phyloP scores from a whole-genome alignment of 2,329 filamentous ascomycete species.

The Ophiostoma tasmaniense region DNA sequence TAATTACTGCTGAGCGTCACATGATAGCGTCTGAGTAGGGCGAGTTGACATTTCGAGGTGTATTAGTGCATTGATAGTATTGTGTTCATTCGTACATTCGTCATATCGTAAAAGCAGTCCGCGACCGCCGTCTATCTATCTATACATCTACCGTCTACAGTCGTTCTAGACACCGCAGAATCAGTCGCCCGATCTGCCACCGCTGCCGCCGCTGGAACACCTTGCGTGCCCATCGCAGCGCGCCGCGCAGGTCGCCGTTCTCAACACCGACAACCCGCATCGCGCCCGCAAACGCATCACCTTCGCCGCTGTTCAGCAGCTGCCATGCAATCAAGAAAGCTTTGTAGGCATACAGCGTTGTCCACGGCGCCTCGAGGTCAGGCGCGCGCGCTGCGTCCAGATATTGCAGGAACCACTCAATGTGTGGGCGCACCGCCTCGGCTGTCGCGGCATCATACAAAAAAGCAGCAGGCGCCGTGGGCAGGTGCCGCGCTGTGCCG shows the following conservation, averaged over 20 bases:
- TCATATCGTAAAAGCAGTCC: background rate
- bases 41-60: background rate
- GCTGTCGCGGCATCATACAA: constrained; percentile 27
- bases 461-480: constrained; percentile 26
- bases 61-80: background rate
- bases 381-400: constrained; percentile 18
- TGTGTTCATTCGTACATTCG: background rate
- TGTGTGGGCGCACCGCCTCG: constrained; percentile 25
- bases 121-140: background rate
- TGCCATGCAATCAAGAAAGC: constrained; percentile 35
- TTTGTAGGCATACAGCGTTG: constrained; percentile 33
- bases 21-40: background rate
- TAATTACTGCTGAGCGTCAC: background rate
- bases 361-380: constrained; percentile 31
- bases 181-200: constrained; percentile 29
- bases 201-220: constrained; percentile 27
- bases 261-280: constrained; percentile 19
- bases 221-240: constrained; percentile 27
- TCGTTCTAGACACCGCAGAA: constrained; percentile 26
- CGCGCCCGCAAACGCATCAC: constrained; percentile 24
- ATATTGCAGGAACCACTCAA: constrained; percentile 17
- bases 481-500: constrained; percentile 26
- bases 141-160: background rate
- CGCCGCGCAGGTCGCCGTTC: constrained; percentile 27
- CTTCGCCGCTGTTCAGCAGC: constrained; percentile 22